Percentiles rank a stretch among this genome's conserved stretches.
Conservation (phyloP, 1,139 yeast genomes). For the Candida dubliniensis region DNA sequence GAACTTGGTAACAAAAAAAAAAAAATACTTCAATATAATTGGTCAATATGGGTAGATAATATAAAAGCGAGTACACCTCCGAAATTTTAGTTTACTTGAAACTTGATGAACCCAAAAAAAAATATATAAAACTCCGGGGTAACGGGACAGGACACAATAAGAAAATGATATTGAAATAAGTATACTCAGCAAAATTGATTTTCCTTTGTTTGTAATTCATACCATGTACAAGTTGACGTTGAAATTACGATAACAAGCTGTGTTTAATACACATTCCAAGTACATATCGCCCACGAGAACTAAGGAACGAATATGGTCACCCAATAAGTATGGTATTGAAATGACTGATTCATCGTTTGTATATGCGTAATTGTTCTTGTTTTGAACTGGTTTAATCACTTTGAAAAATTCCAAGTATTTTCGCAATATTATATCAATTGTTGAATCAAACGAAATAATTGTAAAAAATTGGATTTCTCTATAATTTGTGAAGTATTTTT, state of each 20-base stretch:
- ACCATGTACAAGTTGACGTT: slow-evolving; percentile 12
- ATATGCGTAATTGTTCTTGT: background rate
- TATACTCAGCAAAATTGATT: background rate
- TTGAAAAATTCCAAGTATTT: slow-evolving; percentile 13
- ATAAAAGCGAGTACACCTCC: slow-evolving; percentile 1
- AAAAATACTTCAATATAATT: background rate
- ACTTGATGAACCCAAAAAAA: background rate
- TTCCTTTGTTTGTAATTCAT: background rate
- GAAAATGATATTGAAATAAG: no score
- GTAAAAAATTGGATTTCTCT: background rate
- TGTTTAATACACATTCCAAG: slow-evolving; percentile 5
- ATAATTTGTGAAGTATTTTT: slow-evolving; percentile 9
- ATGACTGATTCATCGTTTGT: background rate
- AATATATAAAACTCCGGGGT: slow-evolving; percentile 3
- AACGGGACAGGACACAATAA: slow-evolving; percentile 1
- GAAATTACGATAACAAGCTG: slow-evolving; percentile 10
- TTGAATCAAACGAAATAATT: slow-evolving; percentile 4
- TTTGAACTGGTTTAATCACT: slow-evolving; percentile 9
- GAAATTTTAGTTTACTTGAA: background rate
- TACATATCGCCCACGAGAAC: slow-evolving; percentile 8
- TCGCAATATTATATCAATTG: slow-evolving; percentile 11
- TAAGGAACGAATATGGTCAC: slow-evolving; percentile 8
- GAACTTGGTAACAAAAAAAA: background rate
- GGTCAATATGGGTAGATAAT: background rate
- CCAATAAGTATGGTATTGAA: slow-evolving; percentile 6